Evolutionary conservation across 1,284 basidiomycete genomes (phyloP).

Genomic region (Irpex lacteus): DNA sequence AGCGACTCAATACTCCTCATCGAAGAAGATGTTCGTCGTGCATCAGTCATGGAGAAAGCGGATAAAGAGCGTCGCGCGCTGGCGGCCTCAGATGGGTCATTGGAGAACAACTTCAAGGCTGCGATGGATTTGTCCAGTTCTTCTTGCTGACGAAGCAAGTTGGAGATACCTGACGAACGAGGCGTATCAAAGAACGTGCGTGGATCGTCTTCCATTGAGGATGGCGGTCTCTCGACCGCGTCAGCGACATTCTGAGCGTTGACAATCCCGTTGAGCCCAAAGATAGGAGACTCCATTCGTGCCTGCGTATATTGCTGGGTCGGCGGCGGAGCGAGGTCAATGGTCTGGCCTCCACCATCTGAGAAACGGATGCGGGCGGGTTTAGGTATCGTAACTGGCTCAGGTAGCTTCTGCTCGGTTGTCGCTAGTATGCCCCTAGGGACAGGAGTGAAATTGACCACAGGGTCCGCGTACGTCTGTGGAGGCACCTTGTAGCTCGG

Average conservation of each 20-base stretch:
- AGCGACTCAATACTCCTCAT: constrained; percentile 38
- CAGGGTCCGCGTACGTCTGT: constrained; percentile 1
- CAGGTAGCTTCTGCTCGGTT: not conserved
- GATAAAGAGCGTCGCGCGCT: constrained; percentile 25
- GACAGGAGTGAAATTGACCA: not conserved
- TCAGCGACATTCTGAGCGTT: constrained; percentile 7
- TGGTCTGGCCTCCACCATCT: not conserved
- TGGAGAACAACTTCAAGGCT: constrained; percentile 48
- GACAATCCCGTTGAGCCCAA: constrained; percentile 44
- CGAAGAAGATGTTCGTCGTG: constrained; percentile 39
- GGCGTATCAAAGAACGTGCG: constrained; percentile 19
- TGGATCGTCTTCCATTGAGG: constrained; percentile 6
- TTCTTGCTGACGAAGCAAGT: constrained; percentile 56
- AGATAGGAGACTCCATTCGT: constrained; percentile 38
- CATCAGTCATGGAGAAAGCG: constrained; percentile 37
- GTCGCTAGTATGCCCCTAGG: not conserved
- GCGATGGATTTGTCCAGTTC: constrained; percentile 67
- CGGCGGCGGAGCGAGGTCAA: constrained; percentile 9
- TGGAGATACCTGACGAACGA: constrained; percentile 38
- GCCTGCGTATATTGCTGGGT: constrained; percentile 10
- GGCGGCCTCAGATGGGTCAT: constrained; percentile 11
- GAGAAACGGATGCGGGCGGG: not conserved
- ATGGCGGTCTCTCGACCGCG: constrained; percentile 1
- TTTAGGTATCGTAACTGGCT: not conserved
- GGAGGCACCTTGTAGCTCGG: constrained; percentile 15